Evolutionary conservation across 192 early-diverging fungal genomes (phyloP).

Genomic region (Podochytrium sp.): DNA sequence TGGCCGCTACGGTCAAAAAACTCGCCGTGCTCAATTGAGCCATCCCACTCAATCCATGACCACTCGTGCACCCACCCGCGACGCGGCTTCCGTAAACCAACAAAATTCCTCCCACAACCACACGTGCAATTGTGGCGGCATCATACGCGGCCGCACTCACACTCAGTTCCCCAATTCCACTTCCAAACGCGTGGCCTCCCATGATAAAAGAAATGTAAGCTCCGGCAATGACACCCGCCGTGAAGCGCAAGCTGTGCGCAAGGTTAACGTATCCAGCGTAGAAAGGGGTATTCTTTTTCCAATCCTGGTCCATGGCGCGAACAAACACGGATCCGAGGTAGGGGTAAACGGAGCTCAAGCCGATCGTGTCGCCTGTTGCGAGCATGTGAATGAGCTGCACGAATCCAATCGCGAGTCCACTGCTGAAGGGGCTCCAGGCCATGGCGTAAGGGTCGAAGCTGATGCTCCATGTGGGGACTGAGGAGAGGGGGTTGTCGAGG

Average conservation of each 20-base stretch:
- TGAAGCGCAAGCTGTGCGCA: neutral
- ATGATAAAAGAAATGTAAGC: slow-evolving; percentile 9
- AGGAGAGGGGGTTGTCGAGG: neutral
- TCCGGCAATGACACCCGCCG: slow-evolving; percentile 30
- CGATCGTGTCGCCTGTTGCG: neutral
- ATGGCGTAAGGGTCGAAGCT: neutral
- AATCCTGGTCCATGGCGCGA: slow-evolving; percentile 27
- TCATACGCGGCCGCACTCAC: neutral
- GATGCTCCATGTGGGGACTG: neutral
- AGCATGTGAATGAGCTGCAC: slow-evolving; percentile 26
- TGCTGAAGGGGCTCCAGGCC: slow-evolving; percentile 36
- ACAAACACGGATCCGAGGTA: slow-evolving; percentile 21
- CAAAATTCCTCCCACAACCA: slow-evolving; percentile 29
- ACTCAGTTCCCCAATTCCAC: neutral
- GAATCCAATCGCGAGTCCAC: slow-evolving; percentile 24
- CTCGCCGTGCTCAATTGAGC: slow-evolving; percentile 32
- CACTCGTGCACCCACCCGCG: slow-evolving; percentile 44
- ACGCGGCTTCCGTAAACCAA: slow-evolving; percentile 38
- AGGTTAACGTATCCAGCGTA: slow-evolving; percentile 4
- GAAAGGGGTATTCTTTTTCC: slow-evolving; percentile 24
- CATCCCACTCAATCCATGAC: slow-evolving; percentile 43
- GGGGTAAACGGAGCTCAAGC: slow-evolving; percentile 28
- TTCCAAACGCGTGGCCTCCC: neutral
- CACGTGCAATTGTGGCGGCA: neutral
- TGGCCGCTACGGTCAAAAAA: slow-evolving; percentile 33